Conservation (phyloP, 495 filamentous ascomycete genomes). For the Hypoxylon perforatum region DNA sequence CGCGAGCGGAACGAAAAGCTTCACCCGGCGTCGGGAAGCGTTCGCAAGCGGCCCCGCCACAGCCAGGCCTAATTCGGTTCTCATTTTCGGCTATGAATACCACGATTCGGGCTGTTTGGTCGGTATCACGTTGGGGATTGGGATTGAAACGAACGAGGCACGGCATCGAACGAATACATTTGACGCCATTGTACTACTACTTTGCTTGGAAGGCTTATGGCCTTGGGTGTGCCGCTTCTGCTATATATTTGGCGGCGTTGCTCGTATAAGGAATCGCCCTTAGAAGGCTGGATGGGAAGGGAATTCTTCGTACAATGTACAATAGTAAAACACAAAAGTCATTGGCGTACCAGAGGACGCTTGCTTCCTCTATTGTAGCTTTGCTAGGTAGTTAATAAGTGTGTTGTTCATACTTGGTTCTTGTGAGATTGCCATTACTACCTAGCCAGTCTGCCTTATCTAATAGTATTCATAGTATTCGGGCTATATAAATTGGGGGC, state of each 20-base stretch:
- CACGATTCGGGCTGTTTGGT: not conserved
- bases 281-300: not conserved
- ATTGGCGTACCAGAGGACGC: not conserved
- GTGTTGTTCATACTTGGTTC: too few species aligned
- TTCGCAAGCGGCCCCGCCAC: slow-evolving; percentile 62
- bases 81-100: not conserved
- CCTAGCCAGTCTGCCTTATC: too few species aligned
- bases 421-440: too few species aligned
- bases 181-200: slow-evolving; percentile 9
- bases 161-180: not conserved
- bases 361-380: not conserved
- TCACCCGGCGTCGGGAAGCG: slow-evolving; percentile 58
- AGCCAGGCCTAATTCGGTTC: slow-evolving; percentile 47
- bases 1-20: slow-evolving; percentile 64
- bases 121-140: not conserved
- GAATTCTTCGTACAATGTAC: slow-evolving; percentile 6
- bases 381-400: not conserved
- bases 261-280: slow-evolving; percentile 5
- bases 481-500: too few species aligned
- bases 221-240: not conserved
- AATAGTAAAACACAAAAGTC: slow-evolving; percentile 8
- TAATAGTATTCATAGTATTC: too few species aligned
- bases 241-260: not conserved
- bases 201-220: not conserved
- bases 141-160: not conserved